Conservation (phyloP, 768 basidiomycete genomes). For the Phallus indusiatus region DNA sequence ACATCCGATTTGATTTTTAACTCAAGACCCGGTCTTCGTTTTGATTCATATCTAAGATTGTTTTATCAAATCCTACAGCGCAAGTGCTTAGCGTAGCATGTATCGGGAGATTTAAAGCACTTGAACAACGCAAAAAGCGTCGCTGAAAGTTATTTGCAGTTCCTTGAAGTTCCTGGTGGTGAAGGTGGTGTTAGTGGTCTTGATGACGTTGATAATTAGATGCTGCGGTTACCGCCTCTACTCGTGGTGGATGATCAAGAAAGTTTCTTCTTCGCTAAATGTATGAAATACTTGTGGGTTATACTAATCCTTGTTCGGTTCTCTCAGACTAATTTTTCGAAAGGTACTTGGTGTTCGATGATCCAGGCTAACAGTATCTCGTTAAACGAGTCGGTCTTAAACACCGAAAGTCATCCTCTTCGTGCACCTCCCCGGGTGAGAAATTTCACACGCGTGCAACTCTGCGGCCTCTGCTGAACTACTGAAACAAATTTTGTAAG, state of each 20-base stretch:
- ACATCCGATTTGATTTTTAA: too few relatives aligned
- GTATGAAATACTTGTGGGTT: constrained; percentile 60
- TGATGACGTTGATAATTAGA: constrained; percentile 46
- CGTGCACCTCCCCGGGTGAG: constrained; percentile 46
- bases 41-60: too few relatives aligned
- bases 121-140: constrained; percentile 53
- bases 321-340: not conserved
- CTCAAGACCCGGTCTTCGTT: too few relatives aligned
- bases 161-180: constrained; percentile 22
- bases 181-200: constrained; percentile 39
- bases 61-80: too few relatives aligned
- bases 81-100: constrained; percentile 69
- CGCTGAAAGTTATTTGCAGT: constrained; percentile 48
- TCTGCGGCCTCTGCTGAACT: too few relatives aligned
- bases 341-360: constrained; percentile 68
- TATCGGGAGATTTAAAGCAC: constrained; percentile 61
- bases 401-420: constrained; percentile 67
- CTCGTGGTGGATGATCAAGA: constrained; percentile 47
- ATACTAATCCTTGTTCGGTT: not conserved
- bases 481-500: too few relatives aligned
- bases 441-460: too few relatives aligned
- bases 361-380: constrained; percentile 55
- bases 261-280: constrained; percentile 70
- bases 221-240: constrained; percentile 19
- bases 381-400: constrained; percentile 51